Evolutionary conservation across 2,329 filamentous ascomycete species (phyloP).

Genomic region (Sclerotinia subarctica): DNA sequence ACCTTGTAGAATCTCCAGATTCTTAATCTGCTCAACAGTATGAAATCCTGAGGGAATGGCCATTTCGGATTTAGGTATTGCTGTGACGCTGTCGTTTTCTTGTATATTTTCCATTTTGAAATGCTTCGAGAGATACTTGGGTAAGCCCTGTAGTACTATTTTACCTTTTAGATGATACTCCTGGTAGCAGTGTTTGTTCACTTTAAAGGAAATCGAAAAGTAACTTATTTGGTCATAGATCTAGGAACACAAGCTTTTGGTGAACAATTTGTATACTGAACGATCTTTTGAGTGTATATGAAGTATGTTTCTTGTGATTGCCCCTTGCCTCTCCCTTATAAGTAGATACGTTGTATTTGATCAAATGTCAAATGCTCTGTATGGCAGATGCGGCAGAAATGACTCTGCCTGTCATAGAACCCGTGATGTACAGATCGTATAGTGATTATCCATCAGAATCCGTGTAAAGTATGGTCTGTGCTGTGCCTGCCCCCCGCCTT

Average conservation of each 20-base stretch:
- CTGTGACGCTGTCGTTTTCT: background rate
- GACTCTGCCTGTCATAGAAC: background rate
- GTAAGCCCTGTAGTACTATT: too few species aligned
- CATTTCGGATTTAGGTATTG: background rate
- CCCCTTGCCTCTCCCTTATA: background rate
- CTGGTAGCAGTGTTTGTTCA: background rate
- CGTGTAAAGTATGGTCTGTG: background rate
- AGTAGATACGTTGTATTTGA: background rate
- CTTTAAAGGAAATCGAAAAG: too few species aligned
- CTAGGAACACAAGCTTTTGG: background rate
- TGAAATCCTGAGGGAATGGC: conserved; percentile 44
- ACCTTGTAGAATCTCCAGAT: conserved; percentile 25
- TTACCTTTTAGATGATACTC: background rate
- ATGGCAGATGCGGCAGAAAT: background rate
- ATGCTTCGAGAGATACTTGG: background rate
- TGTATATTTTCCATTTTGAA: background rate
- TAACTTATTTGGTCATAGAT: background rate
- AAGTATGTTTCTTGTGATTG: background rate
- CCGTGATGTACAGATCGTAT: background rate
- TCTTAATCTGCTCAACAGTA: conserved; percentile 42
- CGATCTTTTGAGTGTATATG: background rate
- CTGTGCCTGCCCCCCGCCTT: background rate
- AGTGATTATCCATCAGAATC: background rate
- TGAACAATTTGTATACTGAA: background rate
- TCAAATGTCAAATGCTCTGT: background rate